Percentiles rank a stretch among this genome's conserved stretches.
phyloP scores from a whole-genome alignment of 352 stramenopile genomes.

The Phytophthora cajani region DNA sequence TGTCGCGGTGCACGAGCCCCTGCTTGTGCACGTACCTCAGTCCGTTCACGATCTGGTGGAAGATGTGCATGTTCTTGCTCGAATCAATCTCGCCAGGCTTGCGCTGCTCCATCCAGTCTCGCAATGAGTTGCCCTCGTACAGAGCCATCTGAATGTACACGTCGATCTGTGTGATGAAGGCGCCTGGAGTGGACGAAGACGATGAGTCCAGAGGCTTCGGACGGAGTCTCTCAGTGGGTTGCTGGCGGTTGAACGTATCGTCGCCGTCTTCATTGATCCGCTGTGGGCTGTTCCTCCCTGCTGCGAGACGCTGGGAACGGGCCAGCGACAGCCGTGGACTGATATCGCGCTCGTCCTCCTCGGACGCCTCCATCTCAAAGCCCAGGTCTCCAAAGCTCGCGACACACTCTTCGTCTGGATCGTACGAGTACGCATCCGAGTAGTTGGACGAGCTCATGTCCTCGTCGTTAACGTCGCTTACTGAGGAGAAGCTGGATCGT shows the following conservation, averaged over 20 bases:
- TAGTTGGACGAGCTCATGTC: conserved; percentile 35
- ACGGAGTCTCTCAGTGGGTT: conserved; percentile 12
- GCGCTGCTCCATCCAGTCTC: conserved; percentile 77
- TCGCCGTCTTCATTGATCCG: conserved; percentile 28
- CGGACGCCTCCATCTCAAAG: conserved; percentile 55
- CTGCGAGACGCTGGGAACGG: conserved; percentile 17
- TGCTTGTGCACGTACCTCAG: conserved; percentile 82
- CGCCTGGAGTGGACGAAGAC: conserved; percentile 1
- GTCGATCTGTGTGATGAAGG: conserved; percentile 78
- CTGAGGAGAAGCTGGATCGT: conserved; percentile 21
- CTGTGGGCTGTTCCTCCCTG: conserved; percentile 16
- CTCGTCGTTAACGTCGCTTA: conserved; percentile 9
- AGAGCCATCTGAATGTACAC: conserved; percentile 96
- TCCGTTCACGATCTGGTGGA: conserved; percentile 73
- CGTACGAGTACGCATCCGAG: conserved; percentile 28
- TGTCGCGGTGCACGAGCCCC: conserved; percentile 78
- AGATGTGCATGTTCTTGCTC: conserved; percentile 71
- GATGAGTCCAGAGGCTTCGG: conserved; percentile 31
- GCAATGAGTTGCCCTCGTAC: conserved; percentile 91
- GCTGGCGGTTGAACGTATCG: conserved; percentile 16
- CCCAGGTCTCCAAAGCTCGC: conserved; percentile 60
- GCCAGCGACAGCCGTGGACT: conserved; percentile 30
- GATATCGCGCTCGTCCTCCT: conserved; percentile 15
- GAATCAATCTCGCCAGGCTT: conserved; percentile 40
- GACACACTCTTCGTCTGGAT: conserved; percentile 34